Evolutionary conservation across 495 filamentous ascomycete species (phyloP), one percentile per base, ranked within the genome.

Genomic region (Acidomyces sp.): DNA sequence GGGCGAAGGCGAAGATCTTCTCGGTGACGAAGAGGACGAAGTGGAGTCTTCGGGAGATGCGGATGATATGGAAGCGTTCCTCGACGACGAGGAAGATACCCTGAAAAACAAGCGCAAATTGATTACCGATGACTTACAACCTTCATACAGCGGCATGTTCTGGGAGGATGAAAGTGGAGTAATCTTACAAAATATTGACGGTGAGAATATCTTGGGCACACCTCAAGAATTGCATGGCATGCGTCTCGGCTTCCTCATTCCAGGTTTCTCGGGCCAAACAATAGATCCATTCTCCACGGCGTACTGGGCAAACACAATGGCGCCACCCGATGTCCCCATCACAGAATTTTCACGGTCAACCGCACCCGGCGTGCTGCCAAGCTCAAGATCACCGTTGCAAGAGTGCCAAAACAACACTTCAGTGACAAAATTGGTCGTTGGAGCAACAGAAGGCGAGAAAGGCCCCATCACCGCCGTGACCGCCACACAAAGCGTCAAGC

Each of bases 261-360:
- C 39, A 16, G 31, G 38, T 54, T 68, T 74, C 28, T 47, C 45
- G 1, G 50, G 57, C 6, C 60, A 67, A 7, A 56, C 75, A 25
- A 92, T 99, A 51, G 76, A 99, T 45, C 90, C 90, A 0, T 93
- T 85, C 53, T 85, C 82, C 0, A 75, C 71, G 1, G 58, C 59
- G 3, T 95, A 96, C 62, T 96, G 90, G 90, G 67, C 64, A 12
- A 46, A 44, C 16, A 44, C 51, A 1, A 37, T 43, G 21, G 32
- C 45, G 15, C 22, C 48, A 23, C 40, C 45, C 2, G 21, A 29
- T 18, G 12, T 37, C 10, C 23, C 48, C 15, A 11, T 39, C 32
- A 27, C 34, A 3, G 27, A 29, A 4, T 27, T 27, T 11, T 11
- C 31, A 23, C 13, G 13, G 16, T 20, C 15, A 5, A 20, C 21